Evolutionary conservation across 495 filamentous ascomycete species (phyloP), one percentile per base, ranked within the genome.

Genomic region (Pyrenopolyporus hunteri): DNA sequence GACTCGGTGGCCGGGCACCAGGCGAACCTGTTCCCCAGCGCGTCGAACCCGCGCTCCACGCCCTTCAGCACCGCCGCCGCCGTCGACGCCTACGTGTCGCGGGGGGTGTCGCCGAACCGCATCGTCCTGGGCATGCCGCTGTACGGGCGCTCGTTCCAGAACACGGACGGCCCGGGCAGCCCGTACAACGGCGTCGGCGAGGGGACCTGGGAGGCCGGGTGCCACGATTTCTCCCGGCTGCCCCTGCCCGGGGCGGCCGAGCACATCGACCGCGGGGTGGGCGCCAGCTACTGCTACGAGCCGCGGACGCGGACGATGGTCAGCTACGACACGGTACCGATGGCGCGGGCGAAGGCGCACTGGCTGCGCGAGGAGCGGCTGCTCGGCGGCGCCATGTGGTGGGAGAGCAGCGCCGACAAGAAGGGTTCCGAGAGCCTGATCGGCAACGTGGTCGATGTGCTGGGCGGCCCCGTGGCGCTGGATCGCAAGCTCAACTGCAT

Each of bases 311-410:
- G 75, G 57, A 82, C 82, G 45, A 78, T 97, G 77, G 80, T 98
- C 16, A 87, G 81, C 51, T 98, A 95, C 70, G 93, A 98, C 67
- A 92, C 82, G 0, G 80, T 83, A 0, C 73, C 76, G 2, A 84
- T 91, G 70, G 88, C 87, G 8, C 75, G 77, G 59, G 29, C 64
- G 44, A 98, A 97, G 78, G 86, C 85, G 2, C 74, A 80, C 28
- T 97, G 85, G 71, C 83, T 97, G 61, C 79, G 76, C 64, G 48
- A 64, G 26, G 48, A 67, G 9, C 76, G 81, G 36, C 80, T 84
- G 2, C 78, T 97, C 3, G 92, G 90, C 1, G 92, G 93, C 14
- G 90, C 80, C 10, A 98, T 97, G 93, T 97, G 92, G 92, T 98
- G 93, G 93, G 93, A 98, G 76, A 89, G 86, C 64, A 92, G 87